phyloP scores from a whole-genome alignment of 176 grass and related monocot species.

The Dactylis glomerata region DNA sequence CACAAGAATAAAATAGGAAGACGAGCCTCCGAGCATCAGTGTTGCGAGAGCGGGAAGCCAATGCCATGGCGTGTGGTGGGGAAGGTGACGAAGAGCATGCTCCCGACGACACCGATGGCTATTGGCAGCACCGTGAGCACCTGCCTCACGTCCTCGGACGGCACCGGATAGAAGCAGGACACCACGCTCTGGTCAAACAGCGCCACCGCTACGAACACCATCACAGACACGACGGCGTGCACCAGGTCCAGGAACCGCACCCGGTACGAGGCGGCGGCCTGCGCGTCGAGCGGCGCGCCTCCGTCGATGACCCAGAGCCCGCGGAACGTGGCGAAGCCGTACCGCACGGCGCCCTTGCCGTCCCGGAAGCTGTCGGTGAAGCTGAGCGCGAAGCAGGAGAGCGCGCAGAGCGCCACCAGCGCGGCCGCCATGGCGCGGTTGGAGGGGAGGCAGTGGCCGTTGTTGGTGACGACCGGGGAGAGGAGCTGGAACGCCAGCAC shows the following conservation, averaged over 20 bases:
- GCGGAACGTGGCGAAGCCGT: slow-evolving; percentile 58
- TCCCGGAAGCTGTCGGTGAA: slow-evolving; percentile 88
- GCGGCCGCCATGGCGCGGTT: slow-evolving; percentile 45
- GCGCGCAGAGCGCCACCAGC: slow-evolving; percentile 65
- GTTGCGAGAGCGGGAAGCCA: slow-evolving; percentile 63
- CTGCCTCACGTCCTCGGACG: slow-evolving; percentile 55
- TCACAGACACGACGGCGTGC: slow-evolving; percentile 59
- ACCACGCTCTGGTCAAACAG: slow-evolving; percentile 81
- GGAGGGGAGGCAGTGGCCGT: slow-evolving; percentile 44
- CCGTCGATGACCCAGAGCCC: slow-evolving; percentile 85
- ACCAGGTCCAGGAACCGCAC: slow-evolving; percentile 58
- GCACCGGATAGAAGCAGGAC: slow-evolving; percentile 70
- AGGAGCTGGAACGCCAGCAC: slow-evolving; percentile 83
- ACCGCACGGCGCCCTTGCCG: slow-evolving; percentile 44
- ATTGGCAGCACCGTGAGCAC: slow-evolving; percentile 65
- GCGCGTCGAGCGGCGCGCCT: slow-evolving; percentile 35
- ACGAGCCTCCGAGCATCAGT: neutral
- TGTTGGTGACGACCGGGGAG: slow-evolving; percentile 50
- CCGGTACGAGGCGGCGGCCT: slow-evolving; percentile 20
- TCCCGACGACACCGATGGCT: slow-evolving; percentile 64
- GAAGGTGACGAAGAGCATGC: slow-evolving; percentile 77
- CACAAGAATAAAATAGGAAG: neutral
- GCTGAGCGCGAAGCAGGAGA: slow-evolving; percentile 80
- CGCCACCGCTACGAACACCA: slow-evolving; percentile 72
- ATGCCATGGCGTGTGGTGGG: slow-evolving; percentile 81